Conservation (phyloP, 495 filamentous ascomycete genomes). For the Lasiosphaeriaceae sp. region DNA sequence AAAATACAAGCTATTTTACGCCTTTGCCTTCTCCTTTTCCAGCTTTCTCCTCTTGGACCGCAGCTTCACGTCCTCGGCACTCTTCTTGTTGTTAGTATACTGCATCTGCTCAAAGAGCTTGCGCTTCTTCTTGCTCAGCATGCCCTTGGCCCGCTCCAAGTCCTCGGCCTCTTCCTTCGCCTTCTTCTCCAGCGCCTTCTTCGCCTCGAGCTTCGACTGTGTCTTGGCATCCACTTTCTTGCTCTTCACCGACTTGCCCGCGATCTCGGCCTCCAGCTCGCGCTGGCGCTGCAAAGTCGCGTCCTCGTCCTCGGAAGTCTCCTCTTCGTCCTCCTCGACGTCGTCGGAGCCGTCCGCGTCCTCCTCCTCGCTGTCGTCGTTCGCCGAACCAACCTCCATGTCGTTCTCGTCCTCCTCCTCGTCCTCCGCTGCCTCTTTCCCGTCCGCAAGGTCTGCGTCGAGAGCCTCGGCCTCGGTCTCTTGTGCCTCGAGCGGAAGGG, state of each 20-base stretch:
- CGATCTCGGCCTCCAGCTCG: constrained; percentile 88
- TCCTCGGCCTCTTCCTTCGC: constrained; percentile 74
- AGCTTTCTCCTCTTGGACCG: constrained; percentile 83
- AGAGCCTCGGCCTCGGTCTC: constrained; percentile 76
- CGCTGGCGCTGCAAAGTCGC: constrained; percentile 61
- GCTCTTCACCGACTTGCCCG: constrained; percentile 43
- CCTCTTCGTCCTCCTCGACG: constrained; percentile 41
- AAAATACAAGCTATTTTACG: constrained; percentile 21
- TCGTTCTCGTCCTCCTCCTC: constrained; percentile 37
- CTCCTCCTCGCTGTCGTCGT: constrained; percentile 43
- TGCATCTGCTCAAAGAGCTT: constrained; percentile 91
- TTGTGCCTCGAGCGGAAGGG: constrained; percentile 70
- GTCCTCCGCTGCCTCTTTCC: constrained; percentile 36
- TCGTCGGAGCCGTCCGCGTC: constrained; percentile 42
- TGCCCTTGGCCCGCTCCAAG: constrained; percentile 81
- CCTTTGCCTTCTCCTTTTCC: constrained; percentile 58
- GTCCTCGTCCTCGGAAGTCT: constrained; percentile 45
- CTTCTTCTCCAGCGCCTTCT: constrained; percentile 68
- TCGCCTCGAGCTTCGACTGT: constrained; percentile 56
- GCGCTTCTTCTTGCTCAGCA: constrained; percentile 88
- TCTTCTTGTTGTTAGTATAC: constrained; percentile 80
- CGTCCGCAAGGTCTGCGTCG: constrained; percentile 58
- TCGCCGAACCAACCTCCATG: constrained; percentile 36
- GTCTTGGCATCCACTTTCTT: constrained; percentile 46
- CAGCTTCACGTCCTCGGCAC: constrained; percentile 68